phyloP scores from a whole-genome alignment of 2,329 filamentous ascomycete genomes.

The Piedraia hortae region DNA sequence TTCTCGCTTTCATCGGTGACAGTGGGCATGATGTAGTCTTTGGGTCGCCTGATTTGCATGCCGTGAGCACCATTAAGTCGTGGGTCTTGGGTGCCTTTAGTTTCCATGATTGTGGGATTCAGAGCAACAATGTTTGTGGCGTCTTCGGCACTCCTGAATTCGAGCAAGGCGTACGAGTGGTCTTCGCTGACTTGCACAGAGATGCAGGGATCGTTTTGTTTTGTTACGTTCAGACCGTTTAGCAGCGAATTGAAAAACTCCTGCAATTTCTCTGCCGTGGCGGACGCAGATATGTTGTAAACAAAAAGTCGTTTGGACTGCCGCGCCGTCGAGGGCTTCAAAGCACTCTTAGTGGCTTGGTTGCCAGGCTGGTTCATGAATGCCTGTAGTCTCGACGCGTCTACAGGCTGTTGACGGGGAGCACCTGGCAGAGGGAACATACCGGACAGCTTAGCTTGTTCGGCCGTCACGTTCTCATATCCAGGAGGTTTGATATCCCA shows the following conservation, averaged over 20 bases:
- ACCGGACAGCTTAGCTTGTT: slow-evolving; percentile 91
- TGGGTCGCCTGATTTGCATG: slow-evolving; percentile 59
- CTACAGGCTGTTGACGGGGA: slow-evolving; percentile 82
- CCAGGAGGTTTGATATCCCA: slow-evolving; percentile 98
- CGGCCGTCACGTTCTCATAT: slow-evolving; percentile 92
- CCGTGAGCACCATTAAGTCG: slow-evolving; percentile 28
- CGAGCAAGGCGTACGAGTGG: slow-evolving; percentile 54
- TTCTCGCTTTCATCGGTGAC: slow-evolving; percentile 44
- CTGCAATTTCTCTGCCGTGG: slow-evolving; percentile 48
- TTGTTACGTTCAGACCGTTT: slow-evolving; percentile 82
- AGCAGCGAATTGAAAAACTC: slow-evolving; percentile 90
- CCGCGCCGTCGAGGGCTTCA: slow-evolving; percentile 78
- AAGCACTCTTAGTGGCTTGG: slow-evolving; percentile 40
- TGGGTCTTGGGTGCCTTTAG: slow-evolving; percentile 26
- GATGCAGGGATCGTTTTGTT: slow-evolving; percentile 58
- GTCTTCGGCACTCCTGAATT: slow-evolving; percentile 70
- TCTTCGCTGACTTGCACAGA: slow-evolving; percentile 61
- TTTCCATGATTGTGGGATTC: slow-evolving; percentile 67
- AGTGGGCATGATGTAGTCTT: slow-evolving; percentile 86
- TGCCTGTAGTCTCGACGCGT: slow-evolving; percentile 74
- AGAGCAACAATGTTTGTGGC: slow-evolving; percentile 75
- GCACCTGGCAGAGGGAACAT: slow-evolving; percentile 97
- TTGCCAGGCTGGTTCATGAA: slow-evolving; percentile 79
- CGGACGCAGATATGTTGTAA: slow-evolving; percentile 46
- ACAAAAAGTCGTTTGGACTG: slow-evolving; percentile 82